These are phyloP conservation scores for Kwoniella pini DNA, from an alignment of 768 basidiomycete genomes.

Conservation along the genomic window DNA sequence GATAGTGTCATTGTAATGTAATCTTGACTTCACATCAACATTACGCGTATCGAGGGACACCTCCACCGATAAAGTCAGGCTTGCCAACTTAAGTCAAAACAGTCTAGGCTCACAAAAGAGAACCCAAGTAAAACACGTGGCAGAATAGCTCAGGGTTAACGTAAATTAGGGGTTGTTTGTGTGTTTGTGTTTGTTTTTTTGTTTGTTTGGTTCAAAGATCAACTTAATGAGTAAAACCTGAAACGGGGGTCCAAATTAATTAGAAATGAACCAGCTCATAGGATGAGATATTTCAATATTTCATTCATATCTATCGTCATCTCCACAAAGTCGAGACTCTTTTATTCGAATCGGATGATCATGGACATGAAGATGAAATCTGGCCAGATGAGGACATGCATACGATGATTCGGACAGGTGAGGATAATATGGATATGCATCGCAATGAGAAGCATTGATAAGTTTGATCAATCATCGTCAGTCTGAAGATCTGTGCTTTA, in stretches of 20 bases:
- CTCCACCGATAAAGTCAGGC: not conserved
- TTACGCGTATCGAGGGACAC: not conserved
- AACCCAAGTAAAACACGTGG: too few species aligned
- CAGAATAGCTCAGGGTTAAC: not conserved
- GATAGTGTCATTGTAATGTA: too few species aligned
- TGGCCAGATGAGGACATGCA: too few species aligned
- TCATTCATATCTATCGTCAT: not conserved
- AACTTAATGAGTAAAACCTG: not conserved
- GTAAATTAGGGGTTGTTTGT: conserved; percentile 3
- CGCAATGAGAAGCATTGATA: too few species aligned
- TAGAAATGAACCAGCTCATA: not conserved
- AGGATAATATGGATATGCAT: too few species aligned
- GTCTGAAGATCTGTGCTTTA: conserved; percentile 5
- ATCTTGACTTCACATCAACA: not conserved
- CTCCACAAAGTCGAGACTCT: too few species aligned
- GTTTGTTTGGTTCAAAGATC: not conserved
- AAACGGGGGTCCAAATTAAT: not conserved
- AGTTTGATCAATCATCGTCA: not conserved
- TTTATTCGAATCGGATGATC: too few species aligned
- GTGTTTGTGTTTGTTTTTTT: not conserved
- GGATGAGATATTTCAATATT: not conserved
- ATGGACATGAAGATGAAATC: too few species aligned
- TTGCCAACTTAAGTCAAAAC: too few species aligned
- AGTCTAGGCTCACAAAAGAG: too few species aligned
- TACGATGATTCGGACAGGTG: too few species aligned